phyloP scores from a whole-genome alignment of 805 yeast species.

The Dipodascus albidus region DNA sequence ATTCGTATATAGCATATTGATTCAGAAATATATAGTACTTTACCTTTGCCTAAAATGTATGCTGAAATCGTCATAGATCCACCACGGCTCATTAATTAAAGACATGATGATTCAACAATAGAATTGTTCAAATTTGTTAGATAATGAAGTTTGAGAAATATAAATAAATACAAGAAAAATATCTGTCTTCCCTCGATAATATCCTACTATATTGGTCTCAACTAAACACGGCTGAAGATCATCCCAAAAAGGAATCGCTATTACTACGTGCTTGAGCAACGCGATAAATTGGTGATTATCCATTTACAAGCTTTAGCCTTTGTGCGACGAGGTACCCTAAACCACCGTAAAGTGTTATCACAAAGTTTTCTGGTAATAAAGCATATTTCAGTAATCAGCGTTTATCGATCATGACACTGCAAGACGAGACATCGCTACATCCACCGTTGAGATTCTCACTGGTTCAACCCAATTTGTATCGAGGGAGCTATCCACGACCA shows the following conservation, averaged over 20 bases:
- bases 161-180: no score
- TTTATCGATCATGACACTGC: not conserved
- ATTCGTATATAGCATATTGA: constrained; percentile 23
- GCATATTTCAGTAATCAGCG: no score
- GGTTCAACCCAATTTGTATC: constrained; percentile 55
- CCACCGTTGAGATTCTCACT: constrained; percentile 71
- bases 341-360: no score
- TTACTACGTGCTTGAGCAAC: not conserved
- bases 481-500: constrained; percentile 83
- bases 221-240: not conserved
- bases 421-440: constrained; percentile 12
- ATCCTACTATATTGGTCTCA: no score
- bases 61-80: constrained; percentile 56
- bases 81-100: constrained; percentile 20
- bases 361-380: no score
- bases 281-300: no score
- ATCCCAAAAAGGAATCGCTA: not conserved
- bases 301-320: not conserved
- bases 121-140: no score
- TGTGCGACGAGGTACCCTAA: not conserved
- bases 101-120: not conserved
- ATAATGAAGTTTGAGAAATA: no score
- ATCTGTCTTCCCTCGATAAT: no score
- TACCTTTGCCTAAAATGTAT: constrained; percentile 36
- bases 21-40: constrained; percentile 25